Percentiles rank a stretch among this genome's conserved stretches.
Conservation (phyloP, 345 rosid species). For the Sapria himalayana region DNA sequence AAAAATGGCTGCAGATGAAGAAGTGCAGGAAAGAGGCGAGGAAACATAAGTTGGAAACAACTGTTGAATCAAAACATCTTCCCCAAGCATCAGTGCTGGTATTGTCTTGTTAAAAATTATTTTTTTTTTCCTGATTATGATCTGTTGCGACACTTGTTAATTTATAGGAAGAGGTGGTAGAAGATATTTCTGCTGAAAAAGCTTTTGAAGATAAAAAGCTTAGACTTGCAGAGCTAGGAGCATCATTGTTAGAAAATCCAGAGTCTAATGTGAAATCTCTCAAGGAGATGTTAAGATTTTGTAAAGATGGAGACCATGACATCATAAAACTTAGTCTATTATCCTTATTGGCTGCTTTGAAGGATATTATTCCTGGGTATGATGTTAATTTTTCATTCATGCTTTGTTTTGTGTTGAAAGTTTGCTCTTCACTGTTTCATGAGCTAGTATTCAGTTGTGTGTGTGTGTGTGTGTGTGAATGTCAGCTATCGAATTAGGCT, state of each 20-base stretch:
- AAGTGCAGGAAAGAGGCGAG: constrained; percentile 59
- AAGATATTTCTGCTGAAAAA: constrained; percentile 70
- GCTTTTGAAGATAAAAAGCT: constrained; percentile 36
- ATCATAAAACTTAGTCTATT: constrained; percentile 50
- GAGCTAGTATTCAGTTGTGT: too few relatives aligned
- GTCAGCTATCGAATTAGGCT: constrained; percentile 85
- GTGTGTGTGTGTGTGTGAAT: too few relatives aligned
- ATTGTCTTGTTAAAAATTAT: constrained; percentile 1
- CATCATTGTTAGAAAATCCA: constrained; percentile 51
- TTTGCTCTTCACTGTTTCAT: too few relatives aligned
- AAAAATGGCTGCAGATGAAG: constrained; percentile 65
- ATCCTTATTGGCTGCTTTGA: constrained; percentile 80
- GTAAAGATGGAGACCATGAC: constrained; percentile 36
- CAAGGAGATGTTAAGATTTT: constrained; percentile 52
- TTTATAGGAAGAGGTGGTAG: constrained; percentile 91
- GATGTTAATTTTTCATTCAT: constrained; percentile 3
- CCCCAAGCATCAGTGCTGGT: constrained; percentile 76
- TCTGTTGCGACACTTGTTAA: too few relatives aligned
- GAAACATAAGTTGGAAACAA: constrained; percentile 22
- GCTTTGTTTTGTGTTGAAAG: neutral
- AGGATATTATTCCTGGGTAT: constrained; percentile 90
- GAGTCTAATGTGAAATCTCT: constrained; percentile 50
- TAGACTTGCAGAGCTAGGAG: constrained; percentile 73
- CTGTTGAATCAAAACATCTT: constrained; percentile 25
- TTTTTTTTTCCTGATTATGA: constrained; percentile 4